A percentile compares a stretch with the other conserved stretches of the same genome.
Evolutionary conservation across 495 filamentous ascomycete genomes (phyloP).

Genomic region (Penicillium samsonianum): DNA sequence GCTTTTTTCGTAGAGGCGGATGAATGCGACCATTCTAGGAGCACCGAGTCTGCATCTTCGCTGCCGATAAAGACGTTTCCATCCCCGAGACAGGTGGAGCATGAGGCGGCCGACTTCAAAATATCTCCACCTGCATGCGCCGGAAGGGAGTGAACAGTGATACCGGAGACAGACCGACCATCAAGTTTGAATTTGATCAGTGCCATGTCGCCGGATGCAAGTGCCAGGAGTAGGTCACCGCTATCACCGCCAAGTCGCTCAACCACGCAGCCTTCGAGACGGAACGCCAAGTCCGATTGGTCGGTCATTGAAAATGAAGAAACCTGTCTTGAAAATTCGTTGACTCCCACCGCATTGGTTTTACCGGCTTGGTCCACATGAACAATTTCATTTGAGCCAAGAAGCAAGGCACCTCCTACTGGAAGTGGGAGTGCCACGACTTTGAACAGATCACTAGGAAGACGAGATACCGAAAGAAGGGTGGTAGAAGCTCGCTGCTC

Average conservation of each 20-base stretch:
- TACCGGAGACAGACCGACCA: constrained; percentile 87
- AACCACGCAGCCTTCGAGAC: constrained; percentile 78
- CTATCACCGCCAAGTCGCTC: constrained; percentile 71
- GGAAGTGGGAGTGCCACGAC: constrained; percentile 82
- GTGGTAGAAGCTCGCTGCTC: constrained; percentile 93
- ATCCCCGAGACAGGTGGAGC: constrained; percentile 63
- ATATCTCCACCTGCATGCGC: constrained; percentile 59
- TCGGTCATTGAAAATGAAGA: constrained; percentile 82
- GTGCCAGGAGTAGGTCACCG: constrained; percentile 81
- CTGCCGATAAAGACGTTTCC: constrained; percentile 83
- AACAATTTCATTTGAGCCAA: constrained; percentile 87
- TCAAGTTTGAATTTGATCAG: constrained; percentile 83
- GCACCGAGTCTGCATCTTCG: constrained; percentile 76
- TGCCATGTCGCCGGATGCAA: constrained; percentile 72
- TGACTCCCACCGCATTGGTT: constrained; percentile 90
- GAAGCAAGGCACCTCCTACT: constrained; percentile 81
- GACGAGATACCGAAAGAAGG: constrained; percentile 76
- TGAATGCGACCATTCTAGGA: constrained; percentile 76
- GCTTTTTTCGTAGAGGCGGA: constrained; percentile 46
- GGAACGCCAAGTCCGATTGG: constrained; percentile 78
- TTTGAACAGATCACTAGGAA: constrained; percentile 88
- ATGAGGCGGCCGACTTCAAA: constrained; percentile 66
- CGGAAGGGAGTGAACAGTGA: constrained; percentile 65
- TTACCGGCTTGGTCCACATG: constrained; percentile 97
- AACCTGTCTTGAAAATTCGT: constrained; percentile 75